Evolutionary conservation across 805 yeast genomes (phyloP).

Genomic region (Kluyveromyces aestuarii): DNA sequence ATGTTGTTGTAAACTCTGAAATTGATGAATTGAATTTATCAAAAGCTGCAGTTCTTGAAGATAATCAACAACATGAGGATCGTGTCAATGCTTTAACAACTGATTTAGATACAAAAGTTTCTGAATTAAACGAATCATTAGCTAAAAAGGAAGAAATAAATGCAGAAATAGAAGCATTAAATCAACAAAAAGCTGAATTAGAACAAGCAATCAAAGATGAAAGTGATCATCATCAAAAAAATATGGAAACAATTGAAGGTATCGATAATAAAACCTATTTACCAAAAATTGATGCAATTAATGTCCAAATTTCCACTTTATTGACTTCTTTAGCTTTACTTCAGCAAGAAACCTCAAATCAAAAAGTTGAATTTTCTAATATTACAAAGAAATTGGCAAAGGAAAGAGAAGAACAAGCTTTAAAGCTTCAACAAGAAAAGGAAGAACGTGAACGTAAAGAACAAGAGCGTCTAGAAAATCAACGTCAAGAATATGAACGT

Average conservation of each 20-base stretch:
- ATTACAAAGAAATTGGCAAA: conserved; percentile 22
- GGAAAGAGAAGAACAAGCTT: conserved; percentile 20
- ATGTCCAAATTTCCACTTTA: conserved; percentile 13
- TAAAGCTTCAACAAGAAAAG: conserved; percentile 16
- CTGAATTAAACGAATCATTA: conserved; percentile 16
- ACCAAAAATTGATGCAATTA: conserved; percentile 18
- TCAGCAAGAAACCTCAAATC: conserved; percentile 24
- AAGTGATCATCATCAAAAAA: conserved; percentile 10
- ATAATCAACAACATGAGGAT: conserved; percentile 14
- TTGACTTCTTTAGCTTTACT: conserved; percentile 16
- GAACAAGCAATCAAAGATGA: conserved; percentile 13
- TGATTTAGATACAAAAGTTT: conserved; percentile 22
- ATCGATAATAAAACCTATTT: conserved; percentile 18
- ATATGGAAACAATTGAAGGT: conserved; percentile 11
- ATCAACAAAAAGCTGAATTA: conserved; percentile 9
- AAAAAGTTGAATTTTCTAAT: conserved; percentile 16
- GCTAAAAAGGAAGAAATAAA: conserved; percentile 12
- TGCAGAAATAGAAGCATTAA: conserved; percentile 14
- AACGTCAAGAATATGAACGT: conserved; percentile 17
- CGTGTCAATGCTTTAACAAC: conserved; percentile 16
- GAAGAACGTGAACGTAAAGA: conserved; percentile 20
- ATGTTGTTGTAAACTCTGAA: conserved; percentile 18
- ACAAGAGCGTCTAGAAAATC: conserved; percentile 16
- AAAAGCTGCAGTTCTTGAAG: conserved; percentile 13
- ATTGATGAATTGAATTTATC: conserved; percentile 17